Percentiles rank a stretch among this genome's conserved stretches.
Conservation (phyloP, 1,284 basidiomycete species). For the Sporisorium exsertum region DNA sequence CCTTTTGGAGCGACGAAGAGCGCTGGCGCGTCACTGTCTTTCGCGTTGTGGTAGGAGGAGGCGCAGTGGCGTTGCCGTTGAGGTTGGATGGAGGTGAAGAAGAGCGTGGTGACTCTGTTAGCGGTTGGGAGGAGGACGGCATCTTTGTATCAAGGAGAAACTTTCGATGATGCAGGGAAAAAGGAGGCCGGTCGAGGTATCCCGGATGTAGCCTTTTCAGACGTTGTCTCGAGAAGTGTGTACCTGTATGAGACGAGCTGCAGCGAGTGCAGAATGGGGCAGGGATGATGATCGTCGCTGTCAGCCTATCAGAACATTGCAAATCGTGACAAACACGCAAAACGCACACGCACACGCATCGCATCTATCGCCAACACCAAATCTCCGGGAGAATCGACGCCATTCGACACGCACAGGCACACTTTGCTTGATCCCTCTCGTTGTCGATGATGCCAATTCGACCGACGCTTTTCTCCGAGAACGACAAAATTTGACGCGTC, state of each 20-base stretch:
- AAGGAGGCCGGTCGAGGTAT: neutral
- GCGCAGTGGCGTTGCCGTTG: neutral
- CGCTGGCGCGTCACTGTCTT: constrained; percentile 42
- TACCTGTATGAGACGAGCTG: no score
- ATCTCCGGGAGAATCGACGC: no score
- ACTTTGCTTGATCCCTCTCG: neutral
- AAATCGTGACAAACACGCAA: neutral
- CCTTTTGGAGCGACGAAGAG: constrained; percentile 64
- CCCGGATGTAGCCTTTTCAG: neutral
- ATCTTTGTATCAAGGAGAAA: constrained; percentile 2
- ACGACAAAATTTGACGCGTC: no score
- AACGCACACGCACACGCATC: no score
- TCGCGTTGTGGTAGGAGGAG: constrained; percentile 14
- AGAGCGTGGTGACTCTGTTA: constrained; percentile 40
- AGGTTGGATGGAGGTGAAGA: constrained; percentile 23
- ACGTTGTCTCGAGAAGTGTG: no score
- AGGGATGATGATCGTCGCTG: constrained; percentile 4
- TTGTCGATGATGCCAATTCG: no score
- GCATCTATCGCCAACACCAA: no score
- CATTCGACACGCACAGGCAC: no score
- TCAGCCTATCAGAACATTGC: neutral
- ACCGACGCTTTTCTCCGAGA: no score
- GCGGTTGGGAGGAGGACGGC: constrained; percentile 26
- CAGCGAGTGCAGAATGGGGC: neutral
- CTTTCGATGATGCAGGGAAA: neutral